These are phyloP conservation scores for Orbilia oligospora DNA, from an alignment of 2,329 filamentous ascomycete species.

Conservation along the genomic window DNA sequence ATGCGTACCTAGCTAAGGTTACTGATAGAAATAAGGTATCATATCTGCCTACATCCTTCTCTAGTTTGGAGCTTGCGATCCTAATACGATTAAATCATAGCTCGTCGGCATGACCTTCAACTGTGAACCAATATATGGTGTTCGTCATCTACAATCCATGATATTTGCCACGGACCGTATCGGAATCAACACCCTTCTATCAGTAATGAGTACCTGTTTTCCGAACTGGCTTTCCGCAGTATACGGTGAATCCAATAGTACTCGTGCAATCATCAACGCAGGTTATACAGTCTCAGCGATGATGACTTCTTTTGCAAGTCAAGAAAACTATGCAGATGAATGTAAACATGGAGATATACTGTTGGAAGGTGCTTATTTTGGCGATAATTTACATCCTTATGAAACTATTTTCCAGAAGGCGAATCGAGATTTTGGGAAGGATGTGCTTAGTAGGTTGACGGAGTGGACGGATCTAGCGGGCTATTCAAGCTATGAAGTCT, in stretches of 20 bases:
- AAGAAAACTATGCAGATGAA: slow-evolving; percentile 23
- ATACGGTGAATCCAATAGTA: slow-evolving; percentile 42
- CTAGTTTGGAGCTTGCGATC: no score
- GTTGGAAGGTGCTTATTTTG: slow-evolving; percentile 27
- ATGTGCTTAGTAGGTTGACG: slow-evolving; percentile 23
- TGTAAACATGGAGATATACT: slow-evolving; percentile 39
- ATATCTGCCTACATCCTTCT: slow-evolving; percentile 1
- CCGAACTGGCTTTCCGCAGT: slow-evolving; percentile 21
- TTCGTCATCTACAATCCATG: slow-evolving; percentile 67
- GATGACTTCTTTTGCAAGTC: slow-evolving; percentile 39
- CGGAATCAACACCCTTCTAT: slow-evolving; percentile 67
- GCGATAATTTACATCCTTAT: slow-evolving; percentile 41
- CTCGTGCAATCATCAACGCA: slow-evolving; percentile 22
- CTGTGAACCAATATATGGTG: slow-evolving; percentile 64
- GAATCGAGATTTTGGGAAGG: slow-evolving; percentile 26
- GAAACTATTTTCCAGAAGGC: slow-evolving; percentile 54
- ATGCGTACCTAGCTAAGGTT: slow-evolving; percentile 66
- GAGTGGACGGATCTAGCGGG: slow-evolving; percentile 45
- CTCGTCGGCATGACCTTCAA: slow-evolving; percentile 67
- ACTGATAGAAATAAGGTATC: slow-evolving; percentile 65
- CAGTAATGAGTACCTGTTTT: slow-evolving; percentile 55
- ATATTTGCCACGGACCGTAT: slow-evolving; percentile 67
- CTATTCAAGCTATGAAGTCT: slow-evolving; percentile 51
- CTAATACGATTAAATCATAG: slow-evolving; percentile 61
- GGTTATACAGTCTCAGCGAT: slow-evolving; percentile 35